Evolutionary conservation across 805 yeast genomes (phyloP).

Genomic region (Cyberlindnera euphorbiae): DNA sequence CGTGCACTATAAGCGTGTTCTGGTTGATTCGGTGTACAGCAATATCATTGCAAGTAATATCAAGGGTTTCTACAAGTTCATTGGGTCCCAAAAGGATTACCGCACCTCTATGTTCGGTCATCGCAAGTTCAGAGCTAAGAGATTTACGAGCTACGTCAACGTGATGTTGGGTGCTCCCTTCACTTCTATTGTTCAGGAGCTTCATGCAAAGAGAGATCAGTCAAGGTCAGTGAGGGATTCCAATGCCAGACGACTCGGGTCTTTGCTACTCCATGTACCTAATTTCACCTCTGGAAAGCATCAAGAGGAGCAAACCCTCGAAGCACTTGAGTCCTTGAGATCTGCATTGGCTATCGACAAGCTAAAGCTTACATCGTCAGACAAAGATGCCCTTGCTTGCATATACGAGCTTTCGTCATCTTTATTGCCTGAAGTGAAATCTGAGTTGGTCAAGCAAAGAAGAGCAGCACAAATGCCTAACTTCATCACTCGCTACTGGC

Average conservation of each 20-base stretch:
- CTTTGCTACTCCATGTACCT: constrained; percentile 31
- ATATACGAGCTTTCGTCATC: constrained; percentile 1
- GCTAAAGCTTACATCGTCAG: not conserved
- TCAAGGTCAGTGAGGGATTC: constrained; percentile 22
- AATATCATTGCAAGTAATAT: constrained; percentile 16
- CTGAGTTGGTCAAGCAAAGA: not conserved
- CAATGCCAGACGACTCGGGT: constrained; percentile 35
- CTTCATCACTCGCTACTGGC: constrained; percentile 59
- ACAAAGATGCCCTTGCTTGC: constrained; percentile 1
- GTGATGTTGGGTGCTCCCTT: constrained; percentile 35
- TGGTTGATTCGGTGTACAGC: constrained; percentile 16
- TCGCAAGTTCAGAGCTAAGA: not conserved
- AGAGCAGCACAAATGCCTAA: constrained; percentile 30
- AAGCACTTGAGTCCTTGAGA: not conserved
- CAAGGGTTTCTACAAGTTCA: constrained; percentile 17
- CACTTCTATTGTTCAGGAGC: constrained; percentile 29
- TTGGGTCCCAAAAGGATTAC: constrained; percentile 26
- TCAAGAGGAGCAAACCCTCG: not conserved
- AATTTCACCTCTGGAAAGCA: not conserved
- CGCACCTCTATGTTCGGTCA: constrained; percentile 16
- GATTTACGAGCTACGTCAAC: constrained; percentile 17
- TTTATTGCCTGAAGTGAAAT: constrained; percentile 1
- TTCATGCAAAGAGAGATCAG: constrained; percentile 19
- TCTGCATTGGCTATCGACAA: not conserved
- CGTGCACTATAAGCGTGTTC: constrained; percentile 8